Percentiles rank a stretch among this genome's conserved stretches.
These are phyloP conservation scores for Rosa chinensis DNA, from an alignment of 306 rosid species.

Conservation along the genomic window DNA sequence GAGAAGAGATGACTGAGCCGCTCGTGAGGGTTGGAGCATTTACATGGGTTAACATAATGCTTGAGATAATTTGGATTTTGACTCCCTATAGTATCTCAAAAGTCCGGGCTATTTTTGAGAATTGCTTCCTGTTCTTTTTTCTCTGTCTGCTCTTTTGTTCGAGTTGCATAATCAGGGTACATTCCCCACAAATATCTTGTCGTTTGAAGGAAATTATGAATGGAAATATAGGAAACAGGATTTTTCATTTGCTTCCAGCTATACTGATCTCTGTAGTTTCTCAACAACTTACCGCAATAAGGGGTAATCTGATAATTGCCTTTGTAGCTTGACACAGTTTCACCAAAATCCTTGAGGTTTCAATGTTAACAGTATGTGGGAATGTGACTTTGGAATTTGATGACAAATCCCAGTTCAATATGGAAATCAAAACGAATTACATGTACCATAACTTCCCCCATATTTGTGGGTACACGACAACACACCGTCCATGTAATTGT, in stretches of 20 bases:
- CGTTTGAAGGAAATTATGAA: neutral
- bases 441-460: neutral
- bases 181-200: neutral
- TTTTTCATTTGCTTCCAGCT: neutral
- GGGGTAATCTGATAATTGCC: neutral
- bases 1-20: conserved; percentile 40
- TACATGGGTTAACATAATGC: conserved; percentile 10
- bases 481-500: neutral
- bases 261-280: neutral
- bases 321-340: neutral
- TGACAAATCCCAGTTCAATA: neutral
- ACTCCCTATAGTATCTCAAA: neutral
- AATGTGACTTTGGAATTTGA: no score
- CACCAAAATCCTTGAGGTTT: neutral
- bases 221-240: neutral
- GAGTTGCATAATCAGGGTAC: neutral
- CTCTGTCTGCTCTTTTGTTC: neutral
- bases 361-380: neutral
- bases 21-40: neutral
- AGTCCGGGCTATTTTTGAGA: neutral
- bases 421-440: neutral
- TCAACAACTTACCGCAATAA: neutral
- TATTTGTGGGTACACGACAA: neutral
- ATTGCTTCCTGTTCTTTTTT: neutral
- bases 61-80: conserved; percentile 25